Base-by-base conservation (phyloP, 305 asterid species). In the Fraxinus latifolia region DNA sequence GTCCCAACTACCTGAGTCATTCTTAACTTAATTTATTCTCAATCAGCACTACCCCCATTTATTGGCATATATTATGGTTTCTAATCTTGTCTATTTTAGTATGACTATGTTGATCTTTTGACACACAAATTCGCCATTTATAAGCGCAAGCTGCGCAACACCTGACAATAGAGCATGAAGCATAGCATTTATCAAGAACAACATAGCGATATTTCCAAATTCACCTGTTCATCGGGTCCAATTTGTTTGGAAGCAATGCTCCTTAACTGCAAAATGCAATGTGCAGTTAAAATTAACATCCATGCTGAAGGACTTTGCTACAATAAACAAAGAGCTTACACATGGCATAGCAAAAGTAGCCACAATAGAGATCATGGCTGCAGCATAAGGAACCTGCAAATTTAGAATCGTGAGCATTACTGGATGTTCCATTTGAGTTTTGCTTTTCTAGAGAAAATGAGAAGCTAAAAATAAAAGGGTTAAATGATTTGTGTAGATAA, bases 211-310 rank as follows among this genome's bases (percentile, higher is more conserved):
- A 67, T 23, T 67, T 67, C 74, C 17, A 67, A n/a, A 70, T 12
- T 60, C 82, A 94, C 98, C 95, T 93, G 98, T 80, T 95, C 97
- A 81, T 80, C 86, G 8, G 97, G 94, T 34, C 98, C 97, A 17
- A 88, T 87, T 88, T 95, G 97, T 82, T 94, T 95, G 58, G 98
- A 95, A 39, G 95, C 99, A 85, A 95, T 92, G 86, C 99, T 95
- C 36, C 93, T 75, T 79, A 95, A 85, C 99, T 95, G 93, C 65
- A 89, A 9, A 53, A 82, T 32, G 36, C 2, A 42, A 42, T 67
- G 36, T 32, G 9, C 17, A 32, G 15, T 67, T 27, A 8, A 27
- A 27, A 27, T 67, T 50, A 27, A 4, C 17, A 9, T 50, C 74
- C 36, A 27, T 27, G 74, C 36, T 25, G 17, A 67, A 11, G 15